A percentile compares a stretch with the other conserved stretches of the same genome.
phyloP scores from a whole-genome alignment of 1,139 yeast species.

The Sugiyamaella paludigena region DNA sequence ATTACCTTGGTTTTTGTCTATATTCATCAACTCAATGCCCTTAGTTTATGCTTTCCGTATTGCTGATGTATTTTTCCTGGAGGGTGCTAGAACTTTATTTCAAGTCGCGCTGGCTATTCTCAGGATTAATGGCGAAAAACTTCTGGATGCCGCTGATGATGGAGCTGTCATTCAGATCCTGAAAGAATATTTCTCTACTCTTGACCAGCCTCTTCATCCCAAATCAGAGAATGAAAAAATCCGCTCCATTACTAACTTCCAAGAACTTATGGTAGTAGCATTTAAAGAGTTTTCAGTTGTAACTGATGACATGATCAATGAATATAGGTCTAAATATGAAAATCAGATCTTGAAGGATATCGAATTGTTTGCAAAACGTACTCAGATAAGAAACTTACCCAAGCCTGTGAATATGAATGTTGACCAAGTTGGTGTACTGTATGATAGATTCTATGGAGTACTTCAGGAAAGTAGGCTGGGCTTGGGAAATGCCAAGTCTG shows the following conservation, averaged over 20 bases:
- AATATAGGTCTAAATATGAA: constrained; percentile 68
- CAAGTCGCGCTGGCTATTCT: constrained; percentile 91
- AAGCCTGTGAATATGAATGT: constrained; percentile 59
- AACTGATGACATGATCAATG: constrained; percentile 69
- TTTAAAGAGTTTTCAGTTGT: constrained; percentile 84
- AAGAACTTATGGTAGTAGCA: constrained; percentile 85
- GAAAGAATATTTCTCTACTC: constrained; percentile 73
- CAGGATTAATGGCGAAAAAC: constrained; percentile 79
- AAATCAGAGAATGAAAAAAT: constrained; percentile 62
- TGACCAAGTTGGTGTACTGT: constrained; percentile 64
- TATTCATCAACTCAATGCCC: constrained; percentile 92
- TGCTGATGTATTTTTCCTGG: constrained; percentile 84
- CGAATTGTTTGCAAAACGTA: constrained; percentile 85
- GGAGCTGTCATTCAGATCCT: constrained; percentile 85
- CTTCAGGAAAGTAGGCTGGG: constrained; percentile 73
- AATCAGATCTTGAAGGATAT: constrained; percentile 79
- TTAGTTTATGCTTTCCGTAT: constrained; percentile 88
- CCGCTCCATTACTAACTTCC: constrained; percentile 75
- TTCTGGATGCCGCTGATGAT: constrained; percentile 81
- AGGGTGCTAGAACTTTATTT: constrained; percentile 85
- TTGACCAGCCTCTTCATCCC: constrained; percentile 82
- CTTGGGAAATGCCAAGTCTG: constrained; percentile 51
- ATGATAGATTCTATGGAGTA: constrained; percentile 81
- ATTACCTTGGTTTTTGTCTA: constrained; percentile 91
- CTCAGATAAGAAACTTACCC: constrained; percentile 83